Evolutionary conservation across 2,329 filamentous ascomycete genomes (phyloP).

Genomic region (Penicillium sp.): DNA sequence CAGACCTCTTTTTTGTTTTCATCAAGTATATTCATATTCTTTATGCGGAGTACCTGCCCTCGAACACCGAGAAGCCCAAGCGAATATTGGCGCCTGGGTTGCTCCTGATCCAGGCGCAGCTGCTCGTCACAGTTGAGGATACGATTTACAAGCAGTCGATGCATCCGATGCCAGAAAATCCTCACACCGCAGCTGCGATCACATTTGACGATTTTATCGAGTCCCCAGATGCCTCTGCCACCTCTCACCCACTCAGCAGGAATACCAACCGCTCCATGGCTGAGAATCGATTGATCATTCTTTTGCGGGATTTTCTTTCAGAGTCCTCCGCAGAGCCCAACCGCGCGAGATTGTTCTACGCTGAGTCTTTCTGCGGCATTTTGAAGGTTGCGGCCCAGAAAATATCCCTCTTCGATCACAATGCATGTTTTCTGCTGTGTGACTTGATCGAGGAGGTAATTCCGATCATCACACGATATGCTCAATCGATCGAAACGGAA

Average conservation of each 20-base stretch:
- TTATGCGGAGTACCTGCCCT: conserved; percentile 64
- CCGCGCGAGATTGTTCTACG: conserved; percentile 62
- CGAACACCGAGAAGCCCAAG: conserved; percentile 49
- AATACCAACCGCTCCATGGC: conserved; percentile 75
- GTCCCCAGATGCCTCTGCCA: conserved; percentile 60
- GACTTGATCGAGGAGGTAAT: conserved; percentile 83
- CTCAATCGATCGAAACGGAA: conserved; percentile 43
- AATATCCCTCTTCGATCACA: conserved; percentile 74
- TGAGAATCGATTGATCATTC: conserved; percentile 78
- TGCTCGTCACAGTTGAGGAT: conserved; percentile 71
- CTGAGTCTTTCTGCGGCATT: conserved; percentile 65
- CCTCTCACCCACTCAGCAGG: conserved; percentile 54
- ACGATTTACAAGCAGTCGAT: conserved; percentile 69
- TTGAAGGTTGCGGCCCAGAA: conserved; percentile 68
- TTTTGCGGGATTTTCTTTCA: conserved; percentile 73
- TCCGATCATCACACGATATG: conserved; percentile 58
- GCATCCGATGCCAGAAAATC: conserved; percentile 43
- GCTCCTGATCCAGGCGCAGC: conserved; percentile 73
- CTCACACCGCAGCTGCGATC: conserved; percentile 47
- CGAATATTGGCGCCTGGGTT: conserved; percentile 67
- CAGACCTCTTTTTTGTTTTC: conserved; percentile 86
- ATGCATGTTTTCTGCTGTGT: conserved; percentile 80
- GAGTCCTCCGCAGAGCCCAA: conserved; percentile 52
- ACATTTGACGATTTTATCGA: conserved; percentile 63
- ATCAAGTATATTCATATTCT: conserved; percentile 81